These are phyloP conservation scores for Eimeria sp. DNA, from an alignment of 169 alveolate genomes.

Conservation along the genomic window DNA sequence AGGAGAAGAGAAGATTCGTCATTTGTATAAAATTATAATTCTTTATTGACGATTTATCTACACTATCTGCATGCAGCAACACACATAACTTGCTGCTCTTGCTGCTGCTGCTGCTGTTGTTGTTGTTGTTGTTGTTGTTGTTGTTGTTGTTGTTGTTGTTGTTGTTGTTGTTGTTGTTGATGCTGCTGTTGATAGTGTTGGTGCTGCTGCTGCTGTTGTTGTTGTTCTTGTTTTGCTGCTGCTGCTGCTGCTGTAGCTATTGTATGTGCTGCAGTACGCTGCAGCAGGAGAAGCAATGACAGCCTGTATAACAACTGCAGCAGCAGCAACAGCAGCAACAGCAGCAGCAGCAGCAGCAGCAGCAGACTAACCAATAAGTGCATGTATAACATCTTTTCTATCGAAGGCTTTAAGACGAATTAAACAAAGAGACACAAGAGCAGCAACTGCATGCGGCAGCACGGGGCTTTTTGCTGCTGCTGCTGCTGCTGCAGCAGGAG, in stretches of 20 bases:
- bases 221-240: too few relatives aligned
- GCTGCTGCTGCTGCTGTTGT: constrained; percentile 43
- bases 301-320: constrained; percentile 6
- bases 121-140: not conserved
- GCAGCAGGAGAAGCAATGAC: too few relatives aligned
- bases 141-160: not conserved
- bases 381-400: not conserved
- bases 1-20: constrained; percentile 1
- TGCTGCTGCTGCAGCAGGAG: not conserved
- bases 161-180: too few relatives aligned
- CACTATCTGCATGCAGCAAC: constrained; percentile 18
- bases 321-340: constrained; percentile 10
- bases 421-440: not conserved
- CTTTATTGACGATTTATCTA: not conserved
- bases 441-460: constrained; percentile 15
- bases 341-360: constrained; percentile 43
- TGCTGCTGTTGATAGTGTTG: not conserved
- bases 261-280: too few relatives aligned
- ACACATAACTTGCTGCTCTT: not conserved
- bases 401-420: constrained; percentile 18
- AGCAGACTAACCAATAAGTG: not conserved
- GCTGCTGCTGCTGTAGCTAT: too few relatives aligned
- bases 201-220: constrained; percentile 16
- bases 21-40: not conserved
- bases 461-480: constrained; percentile 19